Conservation (phyloP, 139 green algal species). For the Ulvella scutata region DNA sequence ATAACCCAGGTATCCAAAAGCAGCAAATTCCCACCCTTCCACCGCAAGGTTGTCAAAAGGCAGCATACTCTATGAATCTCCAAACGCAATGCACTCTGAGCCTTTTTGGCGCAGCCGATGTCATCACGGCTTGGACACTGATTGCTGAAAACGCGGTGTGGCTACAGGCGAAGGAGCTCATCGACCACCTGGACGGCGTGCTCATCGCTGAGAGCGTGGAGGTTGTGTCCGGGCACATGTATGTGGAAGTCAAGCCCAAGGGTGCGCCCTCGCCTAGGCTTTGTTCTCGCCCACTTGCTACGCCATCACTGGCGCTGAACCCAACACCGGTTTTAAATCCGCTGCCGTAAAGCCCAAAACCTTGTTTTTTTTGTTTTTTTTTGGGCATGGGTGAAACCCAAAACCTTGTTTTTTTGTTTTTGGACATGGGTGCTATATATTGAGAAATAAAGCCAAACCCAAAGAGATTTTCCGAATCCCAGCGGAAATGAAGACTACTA, state of each 20-base stretch:
- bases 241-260: slow-evolving; percentile 89
- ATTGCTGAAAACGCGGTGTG: no score
- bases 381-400: no score
- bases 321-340: background rate
- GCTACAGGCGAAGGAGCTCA: slow-evolving; percentile 88
- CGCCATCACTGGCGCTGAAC: slow-evolving; percentile 26
- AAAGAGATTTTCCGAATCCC: no score
- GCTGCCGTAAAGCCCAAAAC: background rate
- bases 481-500: no score
- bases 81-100: background rate
- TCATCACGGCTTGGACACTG: no score
- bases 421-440: no score
- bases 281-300: background rate
- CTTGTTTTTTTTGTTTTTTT: no score
- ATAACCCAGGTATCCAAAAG: background rate
- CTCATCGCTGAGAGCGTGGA: slow-evolving; percentile 80
- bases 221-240: slow-evolving; percentile 55
- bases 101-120: background rate
- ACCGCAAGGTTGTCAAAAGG: background rate
- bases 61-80: background rate
- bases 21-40: background rate
- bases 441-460: no score
- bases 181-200: slow-evolving; percentile 94
- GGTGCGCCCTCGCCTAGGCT: background rate
- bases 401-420: no score